Conservation (phyloP, 805 yeast genomes). For the Spathaspora girioi region DNA sequence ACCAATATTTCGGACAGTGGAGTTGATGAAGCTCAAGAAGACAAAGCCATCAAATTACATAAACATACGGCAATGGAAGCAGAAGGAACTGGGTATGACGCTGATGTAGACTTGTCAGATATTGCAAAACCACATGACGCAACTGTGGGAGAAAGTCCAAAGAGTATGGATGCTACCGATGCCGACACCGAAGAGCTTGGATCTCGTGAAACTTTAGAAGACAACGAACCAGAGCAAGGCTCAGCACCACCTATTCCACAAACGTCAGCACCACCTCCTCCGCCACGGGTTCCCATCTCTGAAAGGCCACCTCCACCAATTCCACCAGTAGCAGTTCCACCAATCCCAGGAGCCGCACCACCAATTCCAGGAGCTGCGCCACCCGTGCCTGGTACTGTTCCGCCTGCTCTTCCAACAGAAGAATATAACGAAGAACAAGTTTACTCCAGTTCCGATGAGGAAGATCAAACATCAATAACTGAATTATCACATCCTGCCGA, state of each 20-base stretch:
- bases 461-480: slow-evolving; percentile 24
- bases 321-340: slow-evolving; percentile 15
- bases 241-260: slow-evolving; percentile 1
- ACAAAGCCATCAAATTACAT: slow-evolving; percentile 3
- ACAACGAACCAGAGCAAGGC: neutral
- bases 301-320: slow-evolving; percentile 9
- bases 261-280: slow-evolving; percentile 9
- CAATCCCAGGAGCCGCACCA: slow-evolving; percentile 13
- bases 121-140: slow-evolving; percentile 9
- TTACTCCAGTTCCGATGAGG: slow-evolving; percentile 7
- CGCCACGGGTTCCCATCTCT: slow-evolving; percentile 13
- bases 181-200: neutral
- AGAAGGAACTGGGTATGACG: slow-evolving; percentile 59
- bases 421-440: slow-evolving; percentile 6
- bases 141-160: neutral
- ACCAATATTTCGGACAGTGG: slow-evolving; percentile 6
- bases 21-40: slow-evolving; percentile 3
- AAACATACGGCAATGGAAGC: slow-evolving; percentile 6
- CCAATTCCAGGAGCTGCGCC: slow-evolving; percentile 17
- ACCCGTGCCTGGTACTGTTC: slow-evolving; percentile 11
- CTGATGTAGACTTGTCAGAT: slow-evolving; percentile 53
- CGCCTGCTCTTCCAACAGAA: slow-evolving; percentile 17
- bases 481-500: slow-evolving; percentile 10
- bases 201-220: neutral
- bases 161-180: neutral